A percentile compares a stretch with the other conserved stretches of the same genome.
Conservation (phyloP, 306 rosid species). For the Medicago ruthenica region DNA sequence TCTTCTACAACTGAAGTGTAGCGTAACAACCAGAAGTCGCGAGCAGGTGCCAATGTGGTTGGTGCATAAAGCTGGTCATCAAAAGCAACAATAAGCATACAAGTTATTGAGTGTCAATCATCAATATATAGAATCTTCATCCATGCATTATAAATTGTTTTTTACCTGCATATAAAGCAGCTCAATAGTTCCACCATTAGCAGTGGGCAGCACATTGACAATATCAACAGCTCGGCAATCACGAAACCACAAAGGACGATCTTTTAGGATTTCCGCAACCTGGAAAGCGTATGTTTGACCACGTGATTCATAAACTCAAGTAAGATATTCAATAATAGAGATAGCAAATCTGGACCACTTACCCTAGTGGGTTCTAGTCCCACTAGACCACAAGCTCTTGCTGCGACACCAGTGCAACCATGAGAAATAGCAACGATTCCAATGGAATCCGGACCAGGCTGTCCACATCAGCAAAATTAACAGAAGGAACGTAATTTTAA, state of each 20-base stretch:
- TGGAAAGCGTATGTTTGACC: slow-evolving; percentile 47
- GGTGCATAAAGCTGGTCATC: slow-evolving; percentile 82
- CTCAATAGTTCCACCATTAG: slow-evolving; percentile 98
- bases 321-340: background rate
- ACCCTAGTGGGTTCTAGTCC: slow-evolving; percentile 99
- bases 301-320: slow-evolving; percentile 28
- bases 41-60: slow-evolving; percentile 93
- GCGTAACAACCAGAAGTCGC: slow-evolving; percentile 97
- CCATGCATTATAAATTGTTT: background rate
- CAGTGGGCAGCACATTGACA: slow-evolving; percentile 91
- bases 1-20: slow-evolving; percentile 95
- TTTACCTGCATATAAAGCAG: slow-evolving; percentile 97
- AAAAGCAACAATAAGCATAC: slow-evolving; percentile 19
- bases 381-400: slow-evolving; percentile 99
- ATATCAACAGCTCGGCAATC: slow-evolving; percentile 99
- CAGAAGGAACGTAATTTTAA: background rate
- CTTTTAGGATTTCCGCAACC: slow-evolving; percentile 99
- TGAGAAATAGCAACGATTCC: slow-evolving; percentile 99
- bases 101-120: slow-evolving; percentile 4
- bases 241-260: slow-evolving; percentile 93
- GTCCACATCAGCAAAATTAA: slow-evolving; percentile 38
- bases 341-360: slow-evolving; percentile 41
- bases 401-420: slow-evolving; percentile 99
- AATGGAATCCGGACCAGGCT: slow-evolving; percentile 99
- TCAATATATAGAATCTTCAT: background rate